Percentiles rank a stretch among this genome's conserved stretches.
These are phyloP conservation scores for Gracilaria domingensis DNA, from an alignment of 23 red algal genomes.

Conservation along the genomic window DNA sequence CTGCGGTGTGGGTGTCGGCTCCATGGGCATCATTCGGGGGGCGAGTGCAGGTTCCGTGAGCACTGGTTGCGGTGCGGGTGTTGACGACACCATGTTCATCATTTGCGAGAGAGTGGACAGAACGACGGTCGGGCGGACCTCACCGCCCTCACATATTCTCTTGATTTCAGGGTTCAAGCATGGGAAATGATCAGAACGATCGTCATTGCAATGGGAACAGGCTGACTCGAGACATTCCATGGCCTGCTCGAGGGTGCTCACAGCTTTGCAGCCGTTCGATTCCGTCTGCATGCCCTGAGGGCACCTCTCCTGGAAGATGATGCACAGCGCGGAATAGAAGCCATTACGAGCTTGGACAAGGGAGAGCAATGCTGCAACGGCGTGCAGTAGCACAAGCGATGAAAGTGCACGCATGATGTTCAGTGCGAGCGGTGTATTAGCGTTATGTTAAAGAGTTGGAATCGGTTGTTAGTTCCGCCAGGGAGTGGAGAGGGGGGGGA, in stretches of 20 bases:
- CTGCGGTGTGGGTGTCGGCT: neutral
- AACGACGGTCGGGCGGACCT: neutral
- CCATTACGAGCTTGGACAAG: neutral
- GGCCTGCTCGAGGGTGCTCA: neutral
- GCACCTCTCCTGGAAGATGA: neutral
- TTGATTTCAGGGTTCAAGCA: neutral
- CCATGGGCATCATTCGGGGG: neutral
- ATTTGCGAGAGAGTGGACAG: neutral
- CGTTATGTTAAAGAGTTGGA: neutral
- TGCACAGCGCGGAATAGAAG: conserved; percentile 3
- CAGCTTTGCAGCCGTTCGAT: conserved; percentile 15
- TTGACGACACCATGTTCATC: neutral
- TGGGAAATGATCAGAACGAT: neutral
- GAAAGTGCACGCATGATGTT: neutral
- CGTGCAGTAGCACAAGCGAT: neutral
- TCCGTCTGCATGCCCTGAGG: neutral
- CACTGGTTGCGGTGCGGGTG: neutral
- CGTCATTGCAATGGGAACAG: neutral
- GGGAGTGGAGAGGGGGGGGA: no score
- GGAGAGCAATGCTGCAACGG: neutral
- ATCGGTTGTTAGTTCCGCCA: no score
- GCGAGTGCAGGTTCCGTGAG: neutral
- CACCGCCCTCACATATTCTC: neutral
- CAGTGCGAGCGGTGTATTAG: neutral
- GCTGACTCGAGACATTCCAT: conserved; percentile 4